Conservation (phyloP, 352 stramenopile species). For the Aphanomyces euteiches region DNA sequence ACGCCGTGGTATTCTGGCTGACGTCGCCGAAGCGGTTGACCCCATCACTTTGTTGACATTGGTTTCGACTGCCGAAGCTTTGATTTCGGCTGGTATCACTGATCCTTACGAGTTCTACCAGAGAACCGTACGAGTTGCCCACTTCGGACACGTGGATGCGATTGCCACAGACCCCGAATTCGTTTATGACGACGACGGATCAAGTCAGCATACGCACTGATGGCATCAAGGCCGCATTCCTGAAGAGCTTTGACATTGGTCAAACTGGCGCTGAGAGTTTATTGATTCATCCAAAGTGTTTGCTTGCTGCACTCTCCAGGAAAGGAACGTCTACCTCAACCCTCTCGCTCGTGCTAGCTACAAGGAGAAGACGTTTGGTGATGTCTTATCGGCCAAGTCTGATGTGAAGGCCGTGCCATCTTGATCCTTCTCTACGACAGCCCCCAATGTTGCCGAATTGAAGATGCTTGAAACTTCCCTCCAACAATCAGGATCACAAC, state of each 20-base stretch:
- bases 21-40: conserved; percentile 72
- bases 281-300: conserved; percentile 61
- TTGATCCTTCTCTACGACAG: background rate
- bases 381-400: conserved; percentile 39
- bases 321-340: conserved; percentile 84
- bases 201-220: conserved; percentile 38
- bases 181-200: conserved; percentile 40
- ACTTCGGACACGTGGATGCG: conserved; percentile 49
- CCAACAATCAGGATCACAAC: conserved; percentile 10
- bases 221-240: conserved; percentile 56
- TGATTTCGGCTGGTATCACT: conserved; percentile 68
- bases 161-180: conserved; percentile 37
- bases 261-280: conserved; percentile 70
- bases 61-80: conserved; percentile 68
- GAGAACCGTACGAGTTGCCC: too few species aligned
- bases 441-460: conserved; percentile 21
- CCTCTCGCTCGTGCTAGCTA: conserved; percentile 71
- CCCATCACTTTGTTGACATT: conserved; percentile 70
- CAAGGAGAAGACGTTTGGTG: conserved; percentile 61
- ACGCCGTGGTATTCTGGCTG: conserved; percentile 67
- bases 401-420: conserved; percentile 29
- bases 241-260: conserved; percentile 85
- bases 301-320: conserved; percentile 56
- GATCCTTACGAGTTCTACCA: conserved; percentile 89
- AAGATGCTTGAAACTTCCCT: conserved; percentile 30